Base-by-base conservation (phyloP, 768 basidiomycete species). In the Chlorophyllum brunneum region DNA sequence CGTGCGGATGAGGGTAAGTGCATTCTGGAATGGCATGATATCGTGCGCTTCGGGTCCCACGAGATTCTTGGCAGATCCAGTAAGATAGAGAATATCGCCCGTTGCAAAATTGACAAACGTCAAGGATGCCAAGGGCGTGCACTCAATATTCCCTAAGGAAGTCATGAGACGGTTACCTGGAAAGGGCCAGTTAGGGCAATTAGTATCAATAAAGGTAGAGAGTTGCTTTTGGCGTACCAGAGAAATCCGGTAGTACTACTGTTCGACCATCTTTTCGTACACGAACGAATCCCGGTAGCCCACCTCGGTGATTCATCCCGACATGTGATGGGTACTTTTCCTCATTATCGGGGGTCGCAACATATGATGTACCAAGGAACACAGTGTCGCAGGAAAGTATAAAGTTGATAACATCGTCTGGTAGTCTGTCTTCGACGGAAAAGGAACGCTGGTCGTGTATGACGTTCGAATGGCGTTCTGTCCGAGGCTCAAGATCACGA, bases 231-330 rank as follows among this genome's bases (percentile, higher is more conserved):
- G 15, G 5, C 69, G 10, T 52, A 73, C 83, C 83, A 50, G 78
- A 79, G 59, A 74, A 85, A 60, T 86, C 84, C 0, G 85, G 84
- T 4, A 85, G 54, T 1, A 79, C 72, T 2, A 85, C 55, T 0
- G 79, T 85, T 30, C 78, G 72, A 11, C 77, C 73, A 56, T 85
- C 79, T 13, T 76, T 79, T 26, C 69, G 61, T n/a, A 85, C 80
- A 5, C 83, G 79, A 3, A 83, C 67, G 56, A 83, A 85, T 0
- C 83, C 84, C 7, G 73, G 74, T n/a, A 74, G 68, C 2, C 85
- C 85, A 7, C 83, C 82, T 4, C 85, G 79, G 43, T 82, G 80
- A 55, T 85, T 86, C 67, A 79, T 80, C 13, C 82, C 80, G 7
- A 81, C 58, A 56, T 84, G 83, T 1, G 83, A 82, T 1, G 82